Percentiles rank a stretch among this genome's conserved stretches.
phyloP scores from a whole-genome alignment of 495 filamentous ascomycete species.

The Lophium mytilinum region DNA sequence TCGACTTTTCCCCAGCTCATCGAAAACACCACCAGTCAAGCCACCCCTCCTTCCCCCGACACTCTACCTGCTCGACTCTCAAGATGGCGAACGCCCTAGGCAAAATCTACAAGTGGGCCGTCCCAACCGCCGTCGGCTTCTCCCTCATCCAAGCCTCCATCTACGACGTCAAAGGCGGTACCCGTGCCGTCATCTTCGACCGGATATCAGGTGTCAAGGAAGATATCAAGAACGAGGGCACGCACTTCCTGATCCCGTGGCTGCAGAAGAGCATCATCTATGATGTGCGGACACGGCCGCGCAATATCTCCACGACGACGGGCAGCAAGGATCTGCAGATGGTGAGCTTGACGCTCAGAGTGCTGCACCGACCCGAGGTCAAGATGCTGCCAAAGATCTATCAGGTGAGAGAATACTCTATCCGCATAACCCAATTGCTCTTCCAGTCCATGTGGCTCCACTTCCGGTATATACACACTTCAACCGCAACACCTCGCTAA shows the following conservation, averaged over 20 bases:
- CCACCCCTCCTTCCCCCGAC: neutral
- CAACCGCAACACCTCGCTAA: neutral
- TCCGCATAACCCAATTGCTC: neutral
- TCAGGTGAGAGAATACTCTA: slow-evolving; percentile 57
- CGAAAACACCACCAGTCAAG: neutral
- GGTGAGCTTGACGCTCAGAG: slow-evolving; percentile 95
- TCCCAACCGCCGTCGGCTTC: slow-evolving; percentile 60
- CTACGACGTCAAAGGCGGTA: slow-evolving; percentile 94
- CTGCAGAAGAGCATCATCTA: slow-evolving; percentile 91
- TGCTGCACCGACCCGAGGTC: slow-evolving; percentile 92
- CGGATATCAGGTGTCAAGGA: slow-evolving; percentile 87
- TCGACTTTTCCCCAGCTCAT: slow-evolving; percentile 1
- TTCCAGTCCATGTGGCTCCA: neutral
- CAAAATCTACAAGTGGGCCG: slow-evolving; percentile 57
- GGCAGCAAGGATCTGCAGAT: slow-evolving; percentile 99
- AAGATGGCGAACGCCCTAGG: slow-evolving; percentile 57
- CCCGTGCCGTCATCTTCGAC: slow-evolving; percentile 97
- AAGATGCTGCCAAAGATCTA: slow-evolving; percentile 92
- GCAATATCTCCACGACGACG: slow-evolving; percentile 96
- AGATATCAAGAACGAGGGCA: slow-evolving; percentile 86
- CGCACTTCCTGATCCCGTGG: slow-evolving; percentile 95
- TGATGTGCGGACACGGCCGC: slow-evolving; percentile 94
- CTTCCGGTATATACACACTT: neutral
- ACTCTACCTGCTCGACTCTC: slow-evolving; percentile 1
- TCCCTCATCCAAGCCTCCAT: slow-evolving; percentile 63